Evolutionary conservation across 1,139 yeast genomes (phyloP), one percentile per base, ranked within the genome.

Genomic region (Candida tunisiensis): DNA sequence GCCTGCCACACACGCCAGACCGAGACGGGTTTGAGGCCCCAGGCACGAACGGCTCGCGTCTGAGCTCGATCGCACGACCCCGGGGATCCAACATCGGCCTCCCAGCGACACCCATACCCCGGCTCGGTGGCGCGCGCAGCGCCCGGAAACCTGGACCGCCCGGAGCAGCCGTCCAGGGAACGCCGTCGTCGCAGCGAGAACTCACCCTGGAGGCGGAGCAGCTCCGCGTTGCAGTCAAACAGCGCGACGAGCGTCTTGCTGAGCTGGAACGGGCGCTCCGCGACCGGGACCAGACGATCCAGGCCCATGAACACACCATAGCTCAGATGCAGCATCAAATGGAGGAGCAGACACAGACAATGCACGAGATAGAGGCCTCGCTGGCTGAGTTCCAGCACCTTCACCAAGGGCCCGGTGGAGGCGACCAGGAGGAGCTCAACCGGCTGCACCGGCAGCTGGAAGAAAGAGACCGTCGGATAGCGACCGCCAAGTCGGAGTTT

Each of bases 401-500:
- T n/a, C n/a, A n/a, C n/a, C n/a, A n/a, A n/a, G n/a, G n/a, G n/a
- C n/a, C n/a, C n/a, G n/a, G n/a, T n/a, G n/a, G n/a, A n/a, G 22
- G 22, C 21, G 15, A 30, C 12, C 26, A 25, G 10, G 27, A 18
- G 16, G n/a, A 20, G n/a, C 16, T 16, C 17, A 15, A 12, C 8
- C 19, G 22, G 7, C 15, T 10, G 12, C 11, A 16, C 9, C 5
- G 31, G 8, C 24, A 5, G 22, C 16, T 35, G 4, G 44, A 42
- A 20, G 48, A 44, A 14, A 36, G 40, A 21, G 52, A 47, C 21
- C 34, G 41, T n/a, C n/a, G n/a, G n/a, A n/a, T n/a, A n/a, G n/a
- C 29, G 25, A 2, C 30, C 47, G n/a, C n/a, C 34, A 42, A 41
- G 31, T 16, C 32, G 7, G 48, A 44, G 16, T 40, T 45, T 20